Percentiles rank a stretch among this genome's conserved stretches.
These are phyloP conservation scores for Clonostachys sp. DNA, from an alignment of 2,329 filamentous ascomycete genomes.

Conservation along the genomic window DNA sequence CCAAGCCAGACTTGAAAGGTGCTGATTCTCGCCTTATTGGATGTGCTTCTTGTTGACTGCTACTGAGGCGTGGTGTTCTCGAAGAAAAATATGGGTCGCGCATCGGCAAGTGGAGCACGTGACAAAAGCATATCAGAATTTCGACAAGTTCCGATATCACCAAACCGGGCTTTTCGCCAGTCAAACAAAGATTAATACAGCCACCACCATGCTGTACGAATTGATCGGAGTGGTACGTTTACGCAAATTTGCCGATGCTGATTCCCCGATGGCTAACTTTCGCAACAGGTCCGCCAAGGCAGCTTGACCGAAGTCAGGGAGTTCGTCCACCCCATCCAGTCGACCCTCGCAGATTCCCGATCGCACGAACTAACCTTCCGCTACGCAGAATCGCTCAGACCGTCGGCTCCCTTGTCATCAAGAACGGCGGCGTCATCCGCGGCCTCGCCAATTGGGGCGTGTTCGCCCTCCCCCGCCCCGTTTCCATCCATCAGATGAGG, in stretches of 20 bases:
- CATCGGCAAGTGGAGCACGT: too few species aligned
- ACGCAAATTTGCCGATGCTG: neutral
- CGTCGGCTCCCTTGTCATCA: slow-evolving; percentile 77
- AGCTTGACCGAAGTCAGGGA: slow-evolving; percentile 91
- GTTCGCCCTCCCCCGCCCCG: slow-evolving; percentile 78
- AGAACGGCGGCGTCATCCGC: slow-evolving; percentile 81
- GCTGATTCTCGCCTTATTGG: too few species aligned
- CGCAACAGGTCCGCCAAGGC: slow-evolving; percentile 80
- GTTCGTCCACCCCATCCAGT: slow-evolving; percentile 43
- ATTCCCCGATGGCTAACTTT: neutral
- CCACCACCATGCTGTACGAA: slow-evolving; percentile 84
- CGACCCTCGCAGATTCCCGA: neutral
- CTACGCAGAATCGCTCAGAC: slow-evolving; percentile 74
- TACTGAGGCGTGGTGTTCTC: too few species aligned
- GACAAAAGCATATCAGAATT: too few species aligned
- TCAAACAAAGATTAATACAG: slow-evolving; percentile 14
- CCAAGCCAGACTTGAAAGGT: too few species aligned
- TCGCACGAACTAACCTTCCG: slow-evolving; percentile 3
- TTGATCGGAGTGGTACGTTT: slow-evolving; percentile 83
- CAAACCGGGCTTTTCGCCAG: too few species aligned
- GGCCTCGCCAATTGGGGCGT: slow-evolving; percentile 94
- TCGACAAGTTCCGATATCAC: too few species aligned
- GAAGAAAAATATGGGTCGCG: too few species aligned
- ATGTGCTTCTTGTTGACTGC: too few species aligned
- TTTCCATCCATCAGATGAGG: slow-evolving; percentile 75